Base-by-base conservation (phyloP, 495 filamentous ascomycete species). In the Neurospora tetraspora region DNA sequence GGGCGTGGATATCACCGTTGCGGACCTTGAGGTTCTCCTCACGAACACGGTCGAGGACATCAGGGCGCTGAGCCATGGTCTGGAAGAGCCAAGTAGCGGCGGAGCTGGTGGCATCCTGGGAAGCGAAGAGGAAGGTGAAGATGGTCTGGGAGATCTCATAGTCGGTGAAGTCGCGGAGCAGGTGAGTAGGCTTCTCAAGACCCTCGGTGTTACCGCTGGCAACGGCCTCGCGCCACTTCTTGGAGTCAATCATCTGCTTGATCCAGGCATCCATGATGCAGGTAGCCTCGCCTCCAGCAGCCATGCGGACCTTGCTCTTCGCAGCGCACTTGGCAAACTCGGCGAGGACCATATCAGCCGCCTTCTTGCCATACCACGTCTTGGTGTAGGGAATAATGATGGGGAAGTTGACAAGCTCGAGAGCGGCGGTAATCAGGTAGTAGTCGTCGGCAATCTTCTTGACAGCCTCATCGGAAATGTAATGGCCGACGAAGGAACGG, bases 321-420 rank as follows among this genome's bases (percentile, higher is more conserved):
- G 93, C 92, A 38, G 96, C 92, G 80, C 96, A 99, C 80, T 92
- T 92, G 77, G 92, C 81, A 80, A 99, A 98, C 80, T 97, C 94
- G 3, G 88, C 88, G 72, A 98, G 85, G 34, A 98, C 94, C 90
- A 95, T 94, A 76, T 95, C 92, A 47, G 96, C 90, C 20, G 95
- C 93, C 83, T 93, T 96, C 88, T 98, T 97, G 74, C 96, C 96
- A 80, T 97, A 97, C 93, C 94, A 99, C 10, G 93, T 92, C 86
- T 92, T 94, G 76, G 96, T 97, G 86, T 88, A 99, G 65, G 96
- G 96, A 70, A 99, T 83, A 81, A 98, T 98, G 84, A 99, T 91
- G 42, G 96, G 96, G 87, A 99, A 98, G 85, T 98, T 98, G 82
- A 99, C 96, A 45, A 99, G 88, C 80, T 99, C 96, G 73, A 99